Evolutionary conservation across 2,329 filamentous ascomycete genomes (phyloP), one percentile per base, ranked within the genome.

Genomic region (Albifimbria verrucaria): DNA sequence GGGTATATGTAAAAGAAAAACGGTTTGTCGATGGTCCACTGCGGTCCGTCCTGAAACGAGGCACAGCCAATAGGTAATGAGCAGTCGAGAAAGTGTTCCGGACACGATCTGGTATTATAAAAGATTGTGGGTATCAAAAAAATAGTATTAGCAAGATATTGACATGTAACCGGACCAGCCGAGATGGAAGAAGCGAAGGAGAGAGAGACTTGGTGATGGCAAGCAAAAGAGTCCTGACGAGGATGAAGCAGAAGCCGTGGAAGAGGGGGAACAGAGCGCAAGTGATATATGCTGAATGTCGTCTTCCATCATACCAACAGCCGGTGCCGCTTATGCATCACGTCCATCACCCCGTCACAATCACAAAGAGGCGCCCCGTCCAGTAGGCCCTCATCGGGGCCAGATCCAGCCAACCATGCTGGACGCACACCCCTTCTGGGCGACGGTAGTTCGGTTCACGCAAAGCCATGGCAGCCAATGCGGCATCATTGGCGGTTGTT

Each of bases 91-190:
- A 12, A 18, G 46, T 48, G 46, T 48, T 32, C 46, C 46, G 21
- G 46, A 48, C 46, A 48, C 46, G 42, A 21, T 7, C 15, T 23
- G 42, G 7, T 23, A 20, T 11, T 17, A 4, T 4, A 20, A 21
- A 20, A 23, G 42, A 21, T 17, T 11, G 42, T 44, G 42, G 26
- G 24, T 21, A 20, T 20, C 23, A 18, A 18, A 9, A 11, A 3
- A 26, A 10, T 20, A 28, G 46, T 32, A 48, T 48, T 48, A 48
- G 15, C 25, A 48, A 48, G 45, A 48, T 26, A 48, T 32, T 48
- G 25, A 21, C 36, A 36, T 15, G 25, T 7, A 20, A 22, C 18
- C 46, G 46, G 46, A n/a, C 18, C 46, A 48, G 46, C 46, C 46
- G 46, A 36, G 25, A 20, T n/a, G 12, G 9, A 12, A 39, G 46